Evolutionary conservation across 2,329 filamentous ascomycete genomes (phyloP), one percentile per base, ranked within the genome.

Genomic region (Pleoardoris graminearum): DNA sequence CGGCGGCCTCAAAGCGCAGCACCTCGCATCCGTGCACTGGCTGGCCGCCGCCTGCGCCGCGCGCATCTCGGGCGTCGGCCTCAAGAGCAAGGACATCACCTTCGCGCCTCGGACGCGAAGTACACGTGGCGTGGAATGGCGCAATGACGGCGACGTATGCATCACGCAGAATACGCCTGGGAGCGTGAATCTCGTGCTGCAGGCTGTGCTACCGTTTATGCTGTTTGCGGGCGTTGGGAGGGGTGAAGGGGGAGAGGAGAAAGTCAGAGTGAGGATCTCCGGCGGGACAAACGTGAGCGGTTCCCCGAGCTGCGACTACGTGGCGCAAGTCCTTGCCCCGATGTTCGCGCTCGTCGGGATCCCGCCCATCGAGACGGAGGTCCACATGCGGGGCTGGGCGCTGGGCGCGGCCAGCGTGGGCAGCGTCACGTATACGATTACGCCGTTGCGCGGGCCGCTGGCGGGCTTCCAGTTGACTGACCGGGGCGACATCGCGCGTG

Each of bases 221-320:
- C 66, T 86, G 1, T 79, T 83, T 21, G 22, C 10, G 7, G 19
- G 27, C 21, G 11, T 17, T n/a, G 30, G 43, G 21, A 17, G 14
- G 16, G 22, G 16, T 4, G 29, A 60, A n/a, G 25, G 27, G 7
- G 36, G 32, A 17, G 33, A 47, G 16, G 32, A 46, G 12, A 54
- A 58, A 1, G 58, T 75, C 6, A 60, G 55, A 17, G 57, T 85
- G 7, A 74, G 65, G 1, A 76, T 86, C 30, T 78, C 71, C 7
- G 84, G 84, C 5, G 83, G 83, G 7, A 86, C 83, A 0, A 85
- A 85, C 58, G 79, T 82, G 2, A 78, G 78, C 1, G 76, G 73
- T 27, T 79, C 80, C 0, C 82, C 82, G 7, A 82, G 80, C 2
- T 77, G 76, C 61, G 83, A 86, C 43, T 85, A 85, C 59, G 70